Evolutionary conservation across 805 yeast genomes (phyloP), one percentile per base, ranked within the genome.

Genomic region (Schwanniomyces vanrijiae): DNA sequence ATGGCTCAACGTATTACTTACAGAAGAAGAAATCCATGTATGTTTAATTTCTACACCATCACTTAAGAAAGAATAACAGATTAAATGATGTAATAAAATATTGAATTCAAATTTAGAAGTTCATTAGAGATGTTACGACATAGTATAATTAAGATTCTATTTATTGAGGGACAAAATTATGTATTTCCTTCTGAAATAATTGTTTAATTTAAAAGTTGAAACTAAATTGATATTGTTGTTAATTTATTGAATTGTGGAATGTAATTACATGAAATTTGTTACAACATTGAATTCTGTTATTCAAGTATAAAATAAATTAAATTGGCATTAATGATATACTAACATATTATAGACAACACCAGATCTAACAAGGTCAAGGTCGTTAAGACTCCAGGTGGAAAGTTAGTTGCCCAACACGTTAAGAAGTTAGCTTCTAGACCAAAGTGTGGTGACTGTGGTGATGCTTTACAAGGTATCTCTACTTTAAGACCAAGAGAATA

Each of bases 381-480:
- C 79, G 96, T 92, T 69, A 94, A 92, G 89, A 94, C 99, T 80
- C 99, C 99, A 79, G 99, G 99, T 85, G 98, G 98, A 75, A 87
- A 86, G 79, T 86, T 94, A 79, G 86, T 90, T 75, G 96, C 96
- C 73, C 97, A 91, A 79, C 99, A 94, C 83, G 82, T 90, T 72
- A 89, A 89, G 87, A 90, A 90, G 85, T 71, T 71, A 64, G 96
- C 90, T 68, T 74, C 95, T 68, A 84, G 89, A 80, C 86, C 86
- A 72, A 86, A 84, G 75, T 86, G 91, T 82, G 91, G 91, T 82
- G 91, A 86, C 82, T 83, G 88, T 77, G 91, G 91, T 75, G 65
- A 66, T 53, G 84, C 86, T 67, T 83, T 89, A 65, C 83, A 89
- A 61, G 96, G 96, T 82, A 76, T 94, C 73, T 83, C 96, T 62